These are phyloP conservation scores for Entelexis sorbosivorans DNA, from an alignment of 1,139 yeast species.

Conservation along the genomic window DNA sequence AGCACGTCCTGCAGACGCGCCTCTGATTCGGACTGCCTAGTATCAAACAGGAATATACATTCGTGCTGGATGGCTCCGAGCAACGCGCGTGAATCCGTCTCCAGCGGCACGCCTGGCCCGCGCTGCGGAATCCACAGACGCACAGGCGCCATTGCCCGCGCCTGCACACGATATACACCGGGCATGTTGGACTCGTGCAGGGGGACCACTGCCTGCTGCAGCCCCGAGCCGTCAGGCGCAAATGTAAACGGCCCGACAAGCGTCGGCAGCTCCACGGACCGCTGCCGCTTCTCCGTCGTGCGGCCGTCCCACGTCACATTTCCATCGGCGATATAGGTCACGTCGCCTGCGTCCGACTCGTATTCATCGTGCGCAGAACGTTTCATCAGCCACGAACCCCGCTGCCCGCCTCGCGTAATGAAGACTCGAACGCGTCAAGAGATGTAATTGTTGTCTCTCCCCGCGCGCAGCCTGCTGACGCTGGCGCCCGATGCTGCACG, in stretches of 20 bases:
- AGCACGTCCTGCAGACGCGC: background rate
- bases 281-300: conserved; percentile 13
- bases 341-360: background rate
- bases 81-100: conserved; percentile 4
- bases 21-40: conserved; percentile 1
- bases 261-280: conserved; percentile 18
- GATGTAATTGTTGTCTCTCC: too few relatives aligned
- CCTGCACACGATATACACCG: conserved; percentile 21
- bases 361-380: conserved; percentile 12
- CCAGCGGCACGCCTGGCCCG: conserved; percentile 2
- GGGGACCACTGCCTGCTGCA: conserved; percentile 12
- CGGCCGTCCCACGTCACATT: background rate
- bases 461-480: too few relatives aligned
- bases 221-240: conserved; percentile 6
- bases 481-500: background rate
- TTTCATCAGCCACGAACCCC: conserved; percentile 5
- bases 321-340: background rate
- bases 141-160: conserved; percentile 8
- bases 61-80: conserved; percentile 16
- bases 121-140: conserved; percentile 17
- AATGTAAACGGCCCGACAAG: conserved; percentile 18
- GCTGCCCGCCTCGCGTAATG: background rate
- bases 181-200: conserved; percentile 19
- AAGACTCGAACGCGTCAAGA: too few relatives aligned
- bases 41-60: conserved; percentile 18